Evolutionary conservation across 202 grass and related monocot genomes (phyloP), one percentile per base, ranked within the genome.

Genomic region (Carex arenaria): DNA sequence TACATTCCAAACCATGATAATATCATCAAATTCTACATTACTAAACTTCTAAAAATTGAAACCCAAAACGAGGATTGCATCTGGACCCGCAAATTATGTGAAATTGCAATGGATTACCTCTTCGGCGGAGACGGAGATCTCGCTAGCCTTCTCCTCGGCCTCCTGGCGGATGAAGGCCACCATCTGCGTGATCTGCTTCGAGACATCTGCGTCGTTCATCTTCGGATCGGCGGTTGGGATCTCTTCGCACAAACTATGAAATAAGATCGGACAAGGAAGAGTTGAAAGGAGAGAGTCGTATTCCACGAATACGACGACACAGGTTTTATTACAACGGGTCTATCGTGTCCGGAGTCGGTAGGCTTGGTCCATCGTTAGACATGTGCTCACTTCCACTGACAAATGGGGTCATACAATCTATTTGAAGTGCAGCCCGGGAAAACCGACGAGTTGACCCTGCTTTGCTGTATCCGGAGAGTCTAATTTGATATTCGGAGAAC

Each of bases 101-200:
- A 69, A 17, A 77, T 73, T 36, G 68, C 26, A 67, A 36, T 22
- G 14, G 10, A 11, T 10, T 89, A 93, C 93, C 93, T 95, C 93
- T 64, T 80, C 90, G 56, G 87, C 88, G 69, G 90, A 89, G 83
- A 80, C 81, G 75, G 88, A 85, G 87, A 95, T 93, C 93, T 95
- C 93, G 85, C 5, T 60, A 70, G 93, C 93, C 60, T 89, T 95
- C 85, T 95, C 90, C 51, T 86, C 76, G 64, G 93, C 93, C 83
- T 91, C 93, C 83, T 84, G 84, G 18, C 85, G 86, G 83, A 95
- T 91, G 89, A 95, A 95, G 62, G 82, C 70, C 51, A 83, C 88
- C 93, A 95, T 93, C 87, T 93, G 90, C 51, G 72, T 76, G 85
- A 95, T 82, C 87, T 95, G 90, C 85, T 86, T 85, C 67, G 68